phyloP scores from a whole-genome alignment of 805 yeast species.

The Wickerhamiella azymoides region DNA sequence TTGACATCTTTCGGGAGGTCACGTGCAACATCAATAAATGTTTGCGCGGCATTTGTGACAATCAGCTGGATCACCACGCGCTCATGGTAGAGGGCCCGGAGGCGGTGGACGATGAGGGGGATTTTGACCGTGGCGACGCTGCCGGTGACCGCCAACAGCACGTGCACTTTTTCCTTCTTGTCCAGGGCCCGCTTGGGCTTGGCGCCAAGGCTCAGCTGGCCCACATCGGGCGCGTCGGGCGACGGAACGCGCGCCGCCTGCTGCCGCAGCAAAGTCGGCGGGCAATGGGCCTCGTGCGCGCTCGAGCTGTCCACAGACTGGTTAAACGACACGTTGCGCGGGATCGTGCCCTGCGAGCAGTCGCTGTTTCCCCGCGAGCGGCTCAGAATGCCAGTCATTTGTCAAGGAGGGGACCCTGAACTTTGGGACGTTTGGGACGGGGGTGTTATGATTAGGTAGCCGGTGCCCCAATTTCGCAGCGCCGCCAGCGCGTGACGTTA shows the following conservation, averaged over 20 bases:
- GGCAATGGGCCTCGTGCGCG: slow-evolving; percentile 21
- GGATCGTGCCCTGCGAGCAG: not conserved
- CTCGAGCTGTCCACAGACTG: slow-evolving; percentile 13
- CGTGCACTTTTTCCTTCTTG: slow-evolving; percentile 59
- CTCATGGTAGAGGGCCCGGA: slow-evolving; percentile 60
- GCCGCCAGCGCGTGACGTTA: too few species aligned
- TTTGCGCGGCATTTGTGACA: slow-evolving; percentile 38
- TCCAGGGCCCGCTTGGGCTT: slow-evolving; percentile 5
- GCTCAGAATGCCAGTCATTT: slow-evolving; percentile 7
- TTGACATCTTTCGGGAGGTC: slow-evolving; percentile 42
- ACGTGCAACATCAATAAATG: slow-evolving; percentile 23
- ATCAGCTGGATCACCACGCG: slow-evolving; percentile 74
- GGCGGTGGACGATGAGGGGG: slow-evolving; percentile 74
- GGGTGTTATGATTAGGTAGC: not conserved
- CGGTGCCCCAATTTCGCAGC: not conserved
- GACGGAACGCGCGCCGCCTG: slow-evolving; percentile 15
- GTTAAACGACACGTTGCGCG: slow-evolving; percentile 17
- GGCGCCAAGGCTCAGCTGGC: not conserved
- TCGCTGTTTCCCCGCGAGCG: slow-evolving; percentile 3
- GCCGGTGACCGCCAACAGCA: slow-evolving; percentile 86
- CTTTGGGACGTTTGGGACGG: too few species aligned
- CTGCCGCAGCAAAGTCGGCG: slow-evolving; percentile 19
- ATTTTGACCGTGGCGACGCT: slow-evolving; percentile 93
- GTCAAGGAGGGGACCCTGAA: not conserved
- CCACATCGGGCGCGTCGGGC: slow-evolving; percentile 3